Evolutionary conservation across 768 basidiomycete species (phyloP), one percentile per base, ranked within the genome.

Genomic region (Suillus plorans): DNA sequence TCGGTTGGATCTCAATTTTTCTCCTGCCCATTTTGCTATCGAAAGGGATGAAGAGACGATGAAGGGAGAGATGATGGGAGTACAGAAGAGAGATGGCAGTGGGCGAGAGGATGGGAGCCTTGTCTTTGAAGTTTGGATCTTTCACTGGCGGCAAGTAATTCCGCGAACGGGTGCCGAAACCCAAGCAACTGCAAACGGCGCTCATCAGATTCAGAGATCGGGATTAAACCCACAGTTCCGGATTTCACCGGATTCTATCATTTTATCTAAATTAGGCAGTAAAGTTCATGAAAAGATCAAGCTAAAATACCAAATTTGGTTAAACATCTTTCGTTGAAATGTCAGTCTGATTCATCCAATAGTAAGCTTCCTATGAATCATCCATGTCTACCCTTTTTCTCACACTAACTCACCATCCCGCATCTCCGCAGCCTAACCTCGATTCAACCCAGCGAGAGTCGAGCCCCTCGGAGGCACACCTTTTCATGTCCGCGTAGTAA

Each of bases 1-100:
- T 91, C 69, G 90, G 89, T 75, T 90, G 89, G 53, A 91, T 91
- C 79, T 90, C 90, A 71, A 91, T 91, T 81, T 91, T 91, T 80
- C 90, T 80, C 76, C 90, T 80, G 68, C 90, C 90, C 90, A 89
- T 89, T 70, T 74, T 66, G 56, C 55, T 28, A 18, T 47, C 4
- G 18, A 61, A 66, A 56, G 39, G 61, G 49, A 42, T 22, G 61
- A 45, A 5, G 44, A 37, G 25, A 42, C 2, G 52, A 62, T 53
- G 49, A 49, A 25, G 13, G 28, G 37, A 34, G 69, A 63, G 68
- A 69, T 61, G 74, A 64, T 69, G 74, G 68, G 67, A 65, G 74
- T 64, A 58, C 45, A 64, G 64, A 62, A 58, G 64, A 69, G 56
- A 67, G 67, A 60, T 58, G 69, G 57, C 63, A 64, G 69, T 58